Percentiles rank a stretch among this genome's conserved stretches.
phyloP scores from a whole-genome alignment of 164 flowering plant species.

The Dillenia suffruticosa region DNA sequence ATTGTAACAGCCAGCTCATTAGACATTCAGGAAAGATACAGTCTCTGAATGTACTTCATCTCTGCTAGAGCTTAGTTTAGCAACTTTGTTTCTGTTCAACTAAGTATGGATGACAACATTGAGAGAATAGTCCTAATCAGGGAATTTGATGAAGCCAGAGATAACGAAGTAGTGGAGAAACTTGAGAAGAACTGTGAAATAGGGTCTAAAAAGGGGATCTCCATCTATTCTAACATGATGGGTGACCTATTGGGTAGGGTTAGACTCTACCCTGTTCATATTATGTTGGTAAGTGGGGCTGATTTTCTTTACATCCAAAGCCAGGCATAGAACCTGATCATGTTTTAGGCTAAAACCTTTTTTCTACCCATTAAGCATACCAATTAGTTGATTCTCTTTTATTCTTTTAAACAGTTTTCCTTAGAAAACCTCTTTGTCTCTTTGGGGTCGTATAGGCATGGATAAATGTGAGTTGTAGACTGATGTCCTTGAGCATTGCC shows the following conservation, averaged over 20 bases:
- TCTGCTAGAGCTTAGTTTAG: too few relatives aligned
- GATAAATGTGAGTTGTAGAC: neutral
- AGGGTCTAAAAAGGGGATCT: constrained; percentile 34
- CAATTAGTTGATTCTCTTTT: constrained; percentile 9
- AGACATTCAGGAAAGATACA: too few relatives aligned
- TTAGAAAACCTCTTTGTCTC: constrained; percentile 4
- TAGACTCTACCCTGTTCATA: constrained; percentile 37
- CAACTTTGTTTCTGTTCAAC: too few relatives aligned
- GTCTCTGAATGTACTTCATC: too few relatives aligned
- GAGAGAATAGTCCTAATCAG: constrained; percentile 30
- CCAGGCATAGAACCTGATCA: neutral
- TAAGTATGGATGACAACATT: constrained; percentile 15
- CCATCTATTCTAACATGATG: constrained; percentile 40
- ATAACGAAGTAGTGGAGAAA: constrained; percentile 39
- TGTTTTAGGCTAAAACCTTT: neutral
- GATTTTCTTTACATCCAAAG: neutral
- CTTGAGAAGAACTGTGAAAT: constrained; percentile 43
- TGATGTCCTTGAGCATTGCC: constrained; percentile 20
- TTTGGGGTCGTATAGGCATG: neutral
- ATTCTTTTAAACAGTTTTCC: constrained; percentile 1
- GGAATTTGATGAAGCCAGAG: constrained; percentile 43
- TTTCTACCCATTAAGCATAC: neutral
- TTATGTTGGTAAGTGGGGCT: constrained; percentile 45
- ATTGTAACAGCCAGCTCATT: too few relatives aligned
- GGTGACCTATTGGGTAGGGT: constrained; percentile 52